A percentile compares a stretch with the other conserved stretches of the same genome.
phyloP scores from a whole-genome alignment of 495 filamentous ascomycete species.

The Penicillium fimorum region DNA sequence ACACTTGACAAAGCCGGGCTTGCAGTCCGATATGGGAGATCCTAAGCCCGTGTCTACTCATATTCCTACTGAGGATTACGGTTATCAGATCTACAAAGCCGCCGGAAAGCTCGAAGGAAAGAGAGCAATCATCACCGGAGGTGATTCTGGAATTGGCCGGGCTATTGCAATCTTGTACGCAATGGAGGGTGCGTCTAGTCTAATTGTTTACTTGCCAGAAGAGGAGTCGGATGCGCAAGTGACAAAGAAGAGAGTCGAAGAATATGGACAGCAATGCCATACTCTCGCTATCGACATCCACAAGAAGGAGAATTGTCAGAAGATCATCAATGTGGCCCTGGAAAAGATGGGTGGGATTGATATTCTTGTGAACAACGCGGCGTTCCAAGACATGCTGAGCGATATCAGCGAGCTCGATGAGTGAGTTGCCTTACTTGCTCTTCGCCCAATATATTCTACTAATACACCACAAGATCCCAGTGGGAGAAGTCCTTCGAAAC shows the following conservation, averaged over 20 bases:
- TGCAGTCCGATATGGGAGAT: slow-evolving; percentile 63
- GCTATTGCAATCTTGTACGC: slow-evolving; percentile 77
- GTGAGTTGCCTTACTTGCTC: slow-evolving; percentile 38
- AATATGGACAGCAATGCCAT: slow-evolving; percentile 61
- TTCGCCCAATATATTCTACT: neutral
- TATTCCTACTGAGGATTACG: slow-evolving; percentile 67
- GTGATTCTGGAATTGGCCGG: slow-evolving; percentile 82
- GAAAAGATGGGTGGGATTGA: slow-evolving; percentile 65
- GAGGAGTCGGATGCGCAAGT: slow-evolving; percentile 78
- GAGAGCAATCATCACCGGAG: slow-evolving; percentile 78
- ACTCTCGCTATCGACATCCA: slow-evolving; percentile 62
- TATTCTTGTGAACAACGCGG: slow-evolving; percentile 80
- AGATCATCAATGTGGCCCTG: slow-evolving; percentile 64
- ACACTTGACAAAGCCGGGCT: slow-evolving; percentile 64
- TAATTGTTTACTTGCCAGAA: slow-evolving; percentile 72
- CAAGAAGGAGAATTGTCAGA: slow-evolving; percentile 65
- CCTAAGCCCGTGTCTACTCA: slow-evolving; percentile 62
- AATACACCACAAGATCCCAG: slow-evolving; percentile 38
- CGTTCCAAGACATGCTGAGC: slow-evolving; percentile 68
- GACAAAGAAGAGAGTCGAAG: slow-evolving; percentile 69
- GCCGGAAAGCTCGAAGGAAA: slow-evolving; percentile 75
- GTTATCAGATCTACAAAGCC: slow-evolving; percentile 71
- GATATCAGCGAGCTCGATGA: slow-evolving; percentile 72
- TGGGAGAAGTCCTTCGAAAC: slow-evolving; percentile 74
- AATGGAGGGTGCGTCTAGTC: slow-evolving; percentile 76